A percentile compares a stretch with the other conserved stretches of the same genome.
These are phyloP conservation scores for Colletotrichum abscissum DNA, from an alignment of 2,329 filamentous ascomycete genomes.

Conservation along the genomic window DNA sequence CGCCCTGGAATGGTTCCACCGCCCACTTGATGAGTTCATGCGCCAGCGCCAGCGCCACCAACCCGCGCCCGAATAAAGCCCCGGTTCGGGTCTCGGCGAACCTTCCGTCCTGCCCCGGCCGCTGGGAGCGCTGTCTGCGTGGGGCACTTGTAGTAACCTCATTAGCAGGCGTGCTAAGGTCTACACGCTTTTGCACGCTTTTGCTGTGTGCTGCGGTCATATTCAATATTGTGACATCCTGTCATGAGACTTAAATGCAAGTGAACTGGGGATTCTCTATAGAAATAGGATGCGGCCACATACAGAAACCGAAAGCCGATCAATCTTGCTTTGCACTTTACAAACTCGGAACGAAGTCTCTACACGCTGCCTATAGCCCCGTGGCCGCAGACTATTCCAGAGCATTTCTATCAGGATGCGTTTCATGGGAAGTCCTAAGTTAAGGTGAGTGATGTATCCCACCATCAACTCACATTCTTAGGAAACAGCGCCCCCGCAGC, in stretches of 20 bases:
- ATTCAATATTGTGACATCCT: too few species aligned
- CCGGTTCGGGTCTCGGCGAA: background rate
- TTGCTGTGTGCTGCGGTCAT: background rate
- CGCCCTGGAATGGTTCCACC: background rate
- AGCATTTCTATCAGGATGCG: too few species aligned
- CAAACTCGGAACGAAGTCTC: too few species aligned
- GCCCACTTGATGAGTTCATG: background rate
- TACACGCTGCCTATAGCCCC: too few species aligned
- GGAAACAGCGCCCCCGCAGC: constrained; percentile 44
- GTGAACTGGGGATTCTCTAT: too few species aligned
- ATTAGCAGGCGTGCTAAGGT: background rate
- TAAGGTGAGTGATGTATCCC: background rate
- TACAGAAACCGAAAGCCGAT: too few species aligned
- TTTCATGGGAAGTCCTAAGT: too few species aligned
- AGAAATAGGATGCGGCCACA: too few species aligned
- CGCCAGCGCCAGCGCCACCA: background rate
- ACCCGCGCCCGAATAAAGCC: background rate
- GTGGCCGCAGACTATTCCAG: too few species aligned
- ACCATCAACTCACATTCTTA: constrained; percentile 40
- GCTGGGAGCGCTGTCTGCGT: constrained; percentile 1
- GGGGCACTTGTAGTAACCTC: constrained; percentile 15
- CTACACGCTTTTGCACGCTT: background rate
- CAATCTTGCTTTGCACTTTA: too few species aligned
- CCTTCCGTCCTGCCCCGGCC: constrained; percentile 21
- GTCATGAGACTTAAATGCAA: too few species aligned